Evolutionary conservation across 129 eudicot species (phyloP).

Genomic region (Arctium minus): DNA sequence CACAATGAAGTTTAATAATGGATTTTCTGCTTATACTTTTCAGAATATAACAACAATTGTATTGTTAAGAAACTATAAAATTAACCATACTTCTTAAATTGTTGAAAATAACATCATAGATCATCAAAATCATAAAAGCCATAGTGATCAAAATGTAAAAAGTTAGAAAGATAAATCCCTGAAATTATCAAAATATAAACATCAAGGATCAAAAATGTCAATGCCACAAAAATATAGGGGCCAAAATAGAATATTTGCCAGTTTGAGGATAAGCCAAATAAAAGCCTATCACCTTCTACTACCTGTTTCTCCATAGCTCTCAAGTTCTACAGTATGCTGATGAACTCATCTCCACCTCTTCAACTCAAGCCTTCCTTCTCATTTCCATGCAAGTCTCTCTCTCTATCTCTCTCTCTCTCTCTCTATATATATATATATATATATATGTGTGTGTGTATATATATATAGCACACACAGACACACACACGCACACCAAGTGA

Average conservation of each 20-base stretch:
- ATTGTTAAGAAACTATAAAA: neutral
- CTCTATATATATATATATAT: too few species aligned
- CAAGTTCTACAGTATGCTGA: conserved; percentile 43
- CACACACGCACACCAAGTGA: conserved; percentile 2
- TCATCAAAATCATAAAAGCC: neutral
- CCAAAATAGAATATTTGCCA: neutral
- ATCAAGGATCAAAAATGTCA: conserved; percentile 7
- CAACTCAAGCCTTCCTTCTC: conserved; percentile 31
- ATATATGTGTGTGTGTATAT: too few species aligned
- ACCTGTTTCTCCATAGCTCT: conserved; percentile 6
- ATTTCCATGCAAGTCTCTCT: conserved; percentile 33
- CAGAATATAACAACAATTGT: neutral
- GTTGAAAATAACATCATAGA: neutral
- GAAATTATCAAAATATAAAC: neutral
- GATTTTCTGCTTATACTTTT: neutral
- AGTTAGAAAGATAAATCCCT: neutral
- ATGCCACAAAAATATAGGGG: conserved; percentile 4
- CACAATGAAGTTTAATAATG: neutral
- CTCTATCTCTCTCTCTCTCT: neutral
- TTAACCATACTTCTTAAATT: neutral
- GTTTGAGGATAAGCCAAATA: conserved; percentile 24
- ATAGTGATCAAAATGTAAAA: neutral
- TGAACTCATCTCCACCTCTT: conserved; percentile 44
- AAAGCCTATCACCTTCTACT: conserved; percentile 20
- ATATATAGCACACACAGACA: too few species aligned